Conservation (phyloP, 345 rosid species). For the Syzygium aromaticum region DNA sequence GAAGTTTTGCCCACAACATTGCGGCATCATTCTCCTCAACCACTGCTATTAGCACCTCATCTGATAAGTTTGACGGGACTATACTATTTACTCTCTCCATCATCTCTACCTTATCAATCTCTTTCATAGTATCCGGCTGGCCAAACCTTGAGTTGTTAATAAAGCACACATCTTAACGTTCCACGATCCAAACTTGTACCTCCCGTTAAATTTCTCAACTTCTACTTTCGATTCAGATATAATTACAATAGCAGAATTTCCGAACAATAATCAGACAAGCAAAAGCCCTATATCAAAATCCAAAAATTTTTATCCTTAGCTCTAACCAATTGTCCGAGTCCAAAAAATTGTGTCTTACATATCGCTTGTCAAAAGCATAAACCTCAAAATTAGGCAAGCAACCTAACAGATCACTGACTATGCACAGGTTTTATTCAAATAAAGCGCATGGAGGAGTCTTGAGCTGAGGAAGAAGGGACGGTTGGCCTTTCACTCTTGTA, state of each 20-base stretch:
- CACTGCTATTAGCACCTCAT: not conserved
- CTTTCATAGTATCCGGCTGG: not conserved
- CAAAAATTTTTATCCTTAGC: not conserved
- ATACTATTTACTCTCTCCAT: not conserved
- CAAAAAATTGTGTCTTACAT: not conserved
- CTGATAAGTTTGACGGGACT: not conserved
- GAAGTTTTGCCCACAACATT: not conserved
- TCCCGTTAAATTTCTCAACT: not conserved
- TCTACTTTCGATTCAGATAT: no score
- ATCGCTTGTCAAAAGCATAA: not conserved
- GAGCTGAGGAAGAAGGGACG: not conserved
- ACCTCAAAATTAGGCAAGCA: not conserved
- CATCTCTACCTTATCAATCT: not conserved
- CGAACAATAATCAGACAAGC: not conserved
- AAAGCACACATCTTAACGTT: not conserved
- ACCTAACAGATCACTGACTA: not conserved
- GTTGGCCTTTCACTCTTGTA: not conserved
- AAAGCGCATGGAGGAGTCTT: not conserved
- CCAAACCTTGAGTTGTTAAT: not conserved
- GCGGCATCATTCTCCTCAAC: not conserved
- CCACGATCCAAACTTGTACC: not conserved
- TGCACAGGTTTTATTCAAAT: not conserved
- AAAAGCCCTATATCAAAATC: not conserved
- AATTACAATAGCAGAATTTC: not conserved
- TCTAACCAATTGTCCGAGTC: not conserved